phyloP scores from a whole-genome alignment of 768 basidiomycete genomes.

The Boletus patriciae region DNA sequence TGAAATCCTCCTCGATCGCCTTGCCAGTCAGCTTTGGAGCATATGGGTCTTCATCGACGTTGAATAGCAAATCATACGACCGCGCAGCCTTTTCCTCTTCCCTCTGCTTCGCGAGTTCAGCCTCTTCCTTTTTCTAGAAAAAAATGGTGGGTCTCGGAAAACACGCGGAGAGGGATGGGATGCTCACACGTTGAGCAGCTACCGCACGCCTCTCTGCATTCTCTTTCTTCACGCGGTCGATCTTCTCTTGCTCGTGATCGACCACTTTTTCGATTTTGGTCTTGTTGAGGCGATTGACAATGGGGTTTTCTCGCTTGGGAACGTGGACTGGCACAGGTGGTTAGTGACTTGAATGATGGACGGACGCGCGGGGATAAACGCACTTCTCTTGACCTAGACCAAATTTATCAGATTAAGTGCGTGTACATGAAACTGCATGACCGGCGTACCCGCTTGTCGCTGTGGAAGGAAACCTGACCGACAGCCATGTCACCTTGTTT shows the following conservation, averaged over 20 bases:
- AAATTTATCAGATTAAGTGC: background rate
- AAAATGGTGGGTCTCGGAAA: background rate
- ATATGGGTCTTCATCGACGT: slow-evolving; percentile 57
- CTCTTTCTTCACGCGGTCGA: slow-evolving; percentile 80
- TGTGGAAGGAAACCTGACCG: slow-evolving; percentile 94
- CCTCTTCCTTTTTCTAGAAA: slow-evolving; percentile 72
- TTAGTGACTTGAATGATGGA: background rate
- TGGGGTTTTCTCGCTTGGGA: slow-evolving; percentile 75
- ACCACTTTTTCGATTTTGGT: slow-evolving; percentile 83
- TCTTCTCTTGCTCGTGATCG: slow-evolving; percentile 86
- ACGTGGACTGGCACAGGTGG: slow-evolving; percentile 58
- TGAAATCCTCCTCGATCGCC: slow-evolving; percentile 87
- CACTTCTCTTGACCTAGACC: slow-evolving; percentile 79
- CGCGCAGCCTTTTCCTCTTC: slow-evolving; percentile 85
- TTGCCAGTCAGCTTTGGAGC: slow-evolving; percentile 57
- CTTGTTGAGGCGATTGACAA: slow-evolving; percentile 92
- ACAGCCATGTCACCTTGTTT: slow-evolving; percentile 99
- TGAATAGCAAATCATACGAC: slow-evolving; percentile 83
- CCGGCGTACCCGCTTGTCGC: slow-evolving; percentile 70
- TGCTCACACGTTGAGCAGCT: slow-evolving; percentile 64
- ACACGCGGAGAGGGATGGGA: background rate
- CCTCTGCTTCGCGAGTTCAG: slow-evolving; percentile 68
- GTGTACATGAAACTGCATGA: background rate
- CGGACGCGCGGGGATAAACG: background rate
- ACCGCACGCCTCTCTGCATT: slow-evolving; percentile 59